Base-by-base conservation (phyloP, 108 stramenopile species). In the Nannochloropsis gaditana region DNA sequence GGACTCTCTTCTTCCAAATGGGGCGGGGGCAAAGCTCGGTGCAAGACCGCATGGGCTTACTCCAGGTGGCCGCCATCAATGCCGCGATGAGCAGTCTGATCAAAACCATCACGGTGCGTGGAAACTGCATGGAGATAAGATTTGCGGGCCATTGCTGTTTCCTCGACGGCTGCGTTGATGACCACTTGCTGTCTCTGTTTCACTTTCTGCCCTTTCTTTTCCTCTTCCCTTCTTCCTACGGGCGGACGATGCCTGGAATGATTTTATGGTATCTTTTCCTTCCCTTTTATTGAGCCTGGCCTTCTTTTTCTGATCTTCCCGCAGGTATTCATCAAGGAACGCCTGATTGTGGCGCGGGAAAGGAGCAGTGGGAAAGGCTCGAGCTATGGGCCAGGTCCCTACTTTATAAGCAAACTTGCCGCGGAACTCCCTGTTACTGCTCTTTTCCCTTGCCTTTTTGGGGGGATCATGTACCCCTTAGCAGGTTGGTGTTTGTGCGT, bases 401-500 rank as follows among this genome's bases (percentile, higher is more conserved):
- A 97, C 86, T 95, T 97, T 85, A 86, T 96, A 45, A 92, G 94
- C 79, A 97, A 97, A 90, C 95, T 96, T 9, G 50, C 96, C n/a
- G 94, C 95, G 6, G 96, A 96, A 86, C 91, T 97, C 17, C 97
- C 97, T 6, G 85, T 96, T 42, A 93, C 93, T 42, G 92, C 90
- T n/a, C 84, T 94, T 11, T 93, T 94, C 79, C 93, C 94, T 85
- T 93, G 87, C 45, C 90, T 97, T 82, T 96, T 96, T 59, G 93
- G 94, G 15, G 79, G 87, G 9, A 87, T 97, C 21, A 90, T 96
- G 41, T 97, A 96, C 85, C 89, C 91, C 0, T 87, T 42, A 11
- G 80, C 80, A 42, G 80, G 41, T 21, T 31, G 21, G 5, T 41
- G 21, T 41, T 81, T 31, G 21, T 41, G 21, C 80, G 19, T 31